phyloP scores from a whole-genome alignment of 257 asterid species.

The Solanum arcanum region DNA sequence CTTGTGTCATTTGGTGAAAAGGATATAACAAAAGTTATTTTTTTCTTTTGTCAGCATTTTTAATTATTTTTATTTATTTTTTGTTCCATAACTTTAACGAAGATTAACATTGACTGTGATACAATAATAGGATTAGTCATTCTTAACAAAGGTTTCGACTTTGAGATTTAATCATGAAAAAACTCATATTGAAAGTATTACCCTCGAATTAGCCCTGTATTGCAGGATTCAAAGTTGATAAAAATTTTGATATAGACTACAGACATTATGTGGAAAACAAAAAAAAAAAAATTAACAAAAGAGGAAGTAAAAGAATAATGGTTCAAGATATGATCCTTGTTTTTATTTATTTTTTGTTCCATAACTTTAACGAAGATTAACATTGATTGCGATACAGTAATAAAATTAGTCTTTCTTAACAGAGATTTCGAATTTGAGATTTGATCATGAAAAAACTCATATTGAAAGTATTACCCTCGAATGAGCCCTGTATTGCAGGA shows the following conservation, averaged over 20 bases:
- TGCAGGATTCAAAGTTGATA: too few species aligned
- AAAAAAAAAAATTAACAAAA: not conserved
- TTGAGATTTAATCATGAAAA: not conserved
- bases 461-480: rapidly evolving
- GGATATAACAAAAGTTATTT: not conserved
- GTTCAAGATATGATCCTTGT: not conserved
- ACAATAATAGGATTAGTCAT: rapidly evolving
- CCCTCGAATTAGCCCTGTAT: rapidly evolving
- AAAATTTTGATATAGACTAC: rapidly evolving
- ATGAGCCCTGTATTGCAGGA: too few species aligned
- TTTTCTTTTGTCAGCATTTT: not conserved
- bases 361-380: not conserved
- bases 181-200: not conserved
- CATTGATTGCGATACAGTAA: not conserved
- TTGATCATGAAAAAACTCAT: not conserved
- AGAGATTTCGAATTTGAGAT: rapidly evolving
- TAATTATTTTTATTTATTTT: too few species aligned
- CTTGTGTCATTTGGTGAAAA: not conserved
- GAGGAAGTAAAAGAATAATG: not conserved
- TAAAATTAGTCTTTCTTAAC: rapidly evolving
- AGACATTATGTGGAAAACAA: rapidly evolving
- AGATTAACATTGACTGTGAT: not conserved
- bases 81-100: not conserved
- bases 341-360: too few species aligned
- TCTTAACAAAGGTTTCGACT: rapidly evolving